phyloP scores from a whole-genome alignment of 139 green algal species.

The Dunaliella primolecta region DNA sequence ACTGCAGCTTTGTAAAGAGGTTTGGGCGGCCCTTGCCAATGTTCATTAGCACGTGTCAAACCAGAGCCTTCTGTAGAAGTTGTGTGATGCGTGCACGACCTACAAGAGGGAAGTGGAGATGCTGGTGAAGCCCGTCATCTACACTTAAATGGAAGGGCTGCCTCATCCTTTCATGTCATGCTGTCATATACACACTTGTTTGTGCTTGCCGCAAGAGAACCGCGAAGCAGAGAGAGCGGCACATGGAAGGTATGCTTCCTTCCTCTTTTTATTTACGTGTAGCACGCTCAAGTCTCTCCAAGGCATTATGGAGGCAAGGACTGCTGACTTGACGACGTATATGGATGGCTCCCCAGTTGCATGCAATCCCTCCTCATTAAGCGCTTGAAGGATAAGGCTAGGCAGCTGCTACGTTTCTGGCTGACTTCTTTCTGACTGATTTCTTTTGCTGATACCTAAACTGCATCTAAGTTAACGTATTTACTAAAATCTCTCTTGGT shows the following conservation, averaged over 20 bases:
- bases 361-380: neutral
- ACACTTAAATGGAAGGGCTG: too few relatives aligned
- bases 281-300: neutral
- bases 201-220: too few relatives aligned
- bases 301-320: neutral
- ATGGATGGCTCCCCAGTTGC: neutral
- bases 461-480: too few relatives aligned
- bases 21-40: neutral
- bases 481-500: too few relatives aligned
- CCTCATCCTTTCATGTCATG: too few relatives aligned
- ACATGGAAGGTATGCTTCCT: too few relatives aligned
- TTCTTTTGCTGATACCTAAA: too few relatives aligned
- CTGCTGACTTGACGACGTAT: neutral
- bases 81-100: neutral
- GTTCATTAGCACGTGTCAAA: neutral
- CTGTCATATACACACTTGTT: too few relatives aligned
- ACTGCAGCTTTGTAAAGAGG: too few relatives aligned
- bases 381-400: neutral
- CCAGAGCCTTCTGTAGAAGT: neutral
- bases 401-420: neutral
- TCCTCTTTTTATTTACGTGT: neutral
- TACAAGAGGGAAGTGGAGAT: neutral
- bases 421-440: too few relatives aligned
- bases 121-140: too few relatives aligned
- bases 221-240: too few relatives aligned